These are phyloP conservation scores for Penicillium sclerotigenum DNA, from an alignment of 2,329 filamentous ascomycete genomes.

Conservation along the genomic window DNA sequence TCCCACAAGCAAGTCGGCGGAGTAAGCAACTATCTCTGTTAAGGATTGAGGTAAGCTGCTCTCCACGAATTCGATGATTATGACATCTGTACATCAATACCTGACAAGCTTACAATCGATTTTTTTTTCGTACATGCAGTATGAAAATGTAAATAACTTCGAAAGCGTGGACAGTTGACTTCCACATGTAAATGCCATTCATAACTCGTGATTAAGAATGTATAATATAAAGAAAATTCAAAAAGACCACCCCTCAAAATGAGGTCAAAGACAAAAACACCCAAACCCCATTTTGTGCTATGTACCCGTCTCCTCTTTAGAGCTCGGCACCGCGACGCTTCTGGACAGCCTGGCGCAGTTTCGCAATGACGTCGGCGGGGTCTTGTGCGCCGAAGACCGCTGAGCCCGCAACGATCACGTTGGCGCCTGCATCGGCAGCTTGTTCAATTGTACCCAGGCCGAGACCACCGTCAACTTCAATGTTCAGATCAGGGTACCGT, in stretches of 20 bases:
- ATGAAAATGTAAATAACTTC: not conserved
- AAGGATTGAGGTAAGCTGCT: conserved; percentile 21
- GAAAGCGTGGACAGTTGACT: not conserved
- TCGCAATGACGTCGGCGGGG: conserved; percentile 79
- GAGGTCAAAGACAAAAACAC: conserved; percentile 9
- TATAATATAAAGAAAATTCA: not conserved
- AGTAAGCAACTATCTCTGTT: conserved; percentile 7
- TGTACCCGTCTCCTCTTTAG: conserved; percentile 2
- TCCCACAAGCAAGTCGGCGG: conserved; percentile 5
- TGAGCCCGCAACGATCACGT: conserved; percentile 95
- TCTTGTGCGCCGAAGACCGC: conserved; percentile 92
- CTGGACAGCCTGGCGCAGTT: conserved; percentile 76
- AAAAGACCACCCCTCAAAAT: not conserved
- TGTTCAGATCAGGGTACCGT: conserved; percentile 87
- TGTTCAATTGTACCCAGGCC: conserved; percentile 87
- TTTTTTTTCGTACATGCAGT: not conserved
- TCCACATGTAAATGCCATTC: conserved; percentile 17
- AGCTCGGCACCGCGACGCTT: conserved; percentile 42
- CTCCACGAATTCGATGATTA: conserved; percentile 17
- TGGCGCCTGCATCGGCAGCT: conserved; percentile 91
- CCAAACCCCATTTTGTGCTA: conserved; percentile 16
- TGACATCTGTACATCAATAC: conserved; percentile 20
- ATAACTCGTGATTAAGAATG: conserved; percentile 23
- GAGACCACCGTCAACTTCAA: conserved; percentile 93
- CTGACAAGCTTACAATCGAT: not conserved